These are phyloP conservation scores for Lippia alba DNA, from an alignment of 305 asterid genomes.

Conservation along the genomic window DNA sequence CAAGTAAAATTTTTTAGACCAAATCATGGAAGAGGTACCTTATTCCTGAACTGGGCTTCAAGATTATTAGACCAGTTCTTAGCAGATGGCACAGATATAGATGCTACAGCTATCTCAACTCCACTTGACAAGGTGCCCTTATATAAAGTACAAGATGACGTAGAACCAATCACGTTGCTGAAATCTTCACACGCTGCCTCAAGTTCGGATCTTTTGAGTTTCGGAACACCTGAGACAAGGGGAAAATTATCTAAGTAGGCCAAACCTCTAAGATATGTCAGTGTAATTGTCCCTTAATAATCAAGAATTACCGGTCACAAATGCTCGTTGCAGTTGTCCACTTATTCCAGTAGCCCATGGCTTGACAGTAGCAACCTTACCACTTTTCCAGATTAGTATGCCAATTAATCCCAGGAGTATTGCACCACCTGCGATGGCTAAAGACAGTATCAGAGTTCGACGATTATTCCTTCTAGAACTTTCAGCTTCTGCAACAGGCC, in stretches of 20 bases:
- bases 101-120: slow-evolving; percentile 84
- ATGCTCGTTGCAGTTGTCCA: slow-evolving; percentile 88
- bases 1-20: neutral
- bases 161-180: slow-evolving; percentile 87
- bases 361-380: slow-evolving; percentile 76
- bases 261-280: too few relatives aligned
- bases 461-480: slow-evolving; percentile 30
- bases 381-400: slow-evolving; percentile 49
- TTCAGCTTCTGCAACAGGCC: slow-evolving; percentile 25
- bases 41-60: slow-evolving; percentile 71
- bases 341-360: slow-evolving; percentile 95
- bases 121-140: slow-evolving; percentile 93
- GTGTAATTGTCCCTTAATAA: neutral
- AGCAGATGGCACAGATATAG: slow-evolving; percentile 55
- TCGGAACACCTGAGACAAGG: slow-evolving; percentile 73
- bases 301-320: slow-evolving; percentile 64
- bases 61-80: slow-evolving; percentile 80
- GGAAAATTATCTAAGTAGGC: slow-evolving; percentile 1
- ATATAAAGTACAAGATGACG: slow-evolving; percentile 63
- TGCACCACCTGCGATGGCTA: slow-evolving; percentile 61
- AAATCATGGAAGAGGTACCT: slow-evolving; percentile 57
- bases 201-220: slow-evolving; percentile 79
- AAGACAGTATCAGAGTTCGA: slow-evolving; percentile 47
- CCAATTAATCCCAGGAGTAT: slow-evolving; percentile 47
- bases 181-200: slow-evolving; percentile 94